Evolutionary conservation across 1,284 basidiomycete species (phyloP), one percentile per base, ranked within the genome.

Genomic region (Cryptococcus amylolentus): DNA sequence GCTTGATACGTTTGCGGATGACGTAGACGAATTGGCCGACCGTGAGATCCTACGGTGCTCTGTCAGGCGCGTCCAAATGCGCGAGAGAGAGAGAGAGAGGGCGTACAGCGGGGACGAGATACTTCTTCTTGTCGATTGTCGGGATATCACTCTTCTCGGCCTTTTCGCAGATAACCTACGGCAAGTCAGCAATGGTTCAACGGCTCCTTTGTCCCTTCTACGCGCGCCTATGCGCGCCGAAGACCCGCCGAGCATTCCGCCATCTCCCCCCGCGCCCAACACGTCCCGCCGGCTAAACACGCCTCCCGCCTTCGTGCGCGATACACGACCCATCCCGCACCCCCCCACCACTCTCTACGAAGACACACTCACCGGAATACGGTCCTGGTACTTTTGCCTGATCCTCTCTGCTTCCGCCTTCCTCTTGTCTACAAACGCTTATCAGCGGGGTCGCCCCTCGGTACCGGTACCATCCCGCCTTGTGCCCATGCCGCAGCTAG

Each of bases 121-220:
- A 99, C 83, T 98, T 99, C 89, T 98, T 98, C 90, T 99, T 99
- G 84, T 98, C 96, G 73, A 99, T 98, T 20, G 93, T 95, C 0
- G 94, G 92, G 74, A 98, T 98, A 79, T 99, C 96, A 56, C 94
- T 96, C 75, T 91, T 86, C 81, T 98, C 95, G 52, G 93, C 95
- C 82, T 98, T 98, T 84, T 99, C 96, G 80, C 96, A 99, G 78
- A 99, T 99, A 63, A 98, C 94, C 93, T 97, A 62, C 9, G 42
- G 26, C 42, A 26, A 18, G 42, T 44, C 42, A 44, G 42, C 42
- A 13, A 9, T 35, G 31, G 31, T 35, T 35, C 31, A 13, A n/a
- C 42, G 10, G 42, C 42, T 35, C 10, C 31, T 35, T 35, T 35
- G 31, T 35, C 23, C 23, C 23, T 23, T 20, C 20, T 20, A 2